Base-by-base conservation (phyloP, 169 alveolate species). In the Babesia bigemina region DNA sequence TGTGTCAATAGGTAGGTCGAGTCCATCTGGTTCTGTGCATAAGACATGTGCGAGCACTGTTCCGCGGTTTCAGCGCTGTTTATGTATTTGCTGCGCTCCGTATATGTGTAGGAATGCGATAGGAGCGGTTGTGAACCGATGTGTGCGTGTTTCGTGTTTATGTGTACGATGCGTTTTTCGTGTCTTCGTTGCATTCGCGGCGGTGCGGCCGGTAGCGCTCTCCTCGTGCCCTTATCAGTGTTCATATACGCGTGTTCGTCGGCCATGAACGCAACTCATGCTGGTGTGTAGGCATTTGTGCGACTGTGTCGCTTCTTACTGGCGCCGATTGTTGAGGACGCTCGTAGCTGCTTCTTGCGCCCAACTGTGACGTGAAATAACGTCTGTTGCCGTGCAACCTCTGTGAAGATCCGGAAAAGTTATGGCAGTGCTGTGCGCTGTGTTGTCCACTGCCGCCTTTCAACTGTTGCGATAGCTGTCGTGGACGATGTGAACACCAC, bases 321-420 rank as follows among this genome's bases (percentile, higher is more conserved):
- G n/a, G 47, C 26, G 6, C 50, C 17, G n/a, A 14, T 13, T 17
- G 22, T 2, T 17, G 69, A 49, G 53, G 9, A 36, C 53, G 24
- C 47, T 36, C n/a, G 19, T 44, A 12, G 33, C 29, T 36, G 29
- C 3, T 61, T 36, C 55, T 39, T 61, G 56, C 42, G 56, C 70
- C 33, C 2, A 33, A 11, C 36, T 10, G n/a, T 1, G 42, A 16
- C 24, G 2, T 0, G 39, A 8, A 8, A 42, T 0, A 10, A 19
- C 24, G 29, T 21, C 55, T 44, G 70, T 61, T 61, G 70, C 70
- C 36, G 70, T 61, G 70, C 70, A 36, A 17, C 70, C 22, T 55
- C 39, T 26, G 24, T 10, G 4, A 36, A 17, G 4, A 22, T 11
- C 53, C n/a, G 17, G 14, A 17, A 21, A 19, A 19, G 70, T 17